A percentile compares a stretch with the other conserved stretches of the same genome.
Evolutionary conservation across 2,329 filamentous ascomycete genomes (phyloP).

Genomic region (Ramichloridium luteum): DNA sequence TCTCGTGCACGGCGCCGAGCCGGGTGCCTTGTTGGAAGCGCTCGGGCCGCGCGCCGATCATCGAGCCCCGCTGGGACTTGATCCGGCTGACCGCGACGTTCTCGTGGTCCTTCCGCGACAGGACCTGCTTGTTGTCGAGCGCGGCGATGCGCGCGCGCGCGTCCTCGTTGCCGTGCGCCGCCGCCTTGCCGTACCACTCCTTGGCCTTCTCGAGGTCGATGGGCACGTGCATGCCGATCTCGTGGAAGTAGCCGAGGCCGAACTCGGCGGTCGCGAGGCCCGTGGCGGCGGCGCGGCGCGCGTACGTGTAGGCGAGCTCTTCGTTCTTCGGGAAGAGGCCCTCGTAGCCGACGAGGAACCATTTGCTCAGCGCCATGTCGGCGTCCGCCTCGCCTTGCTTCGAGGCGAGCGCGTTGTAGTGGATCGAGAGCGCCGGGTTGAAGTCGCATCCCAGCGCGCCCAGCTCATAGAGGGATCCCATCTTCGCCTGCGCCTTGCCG

Average conservation of each 20-base stretch:
- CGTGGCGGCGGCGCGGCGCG: conserved; percentile 68
- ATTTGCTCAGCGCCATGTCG: conserved; percentile 92
- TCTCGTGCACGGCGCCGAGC: conserved; percentile 11
- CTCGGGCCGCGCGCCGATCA: conserved; percentile 35
- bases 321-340: conserved; percentile 91
- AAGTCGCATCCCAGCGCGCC: conserved; percentile 92
- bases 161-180: conserved; percentile 84
- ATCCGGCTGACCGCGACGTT: conserved; percentile 80
- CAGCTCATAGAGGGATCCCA: conserved; percentile 91
- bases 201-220: conserved; percentile 71
- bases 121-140: conserved; percentile 59
- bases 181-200: conserved; percentile 81
- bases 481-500: conserved; percentile 90
- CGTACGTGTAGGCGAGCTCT: conserved; percentile 81
- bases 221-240: conserved; percentile 87
- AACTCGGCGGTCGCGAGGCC: conserved; percentile 88
- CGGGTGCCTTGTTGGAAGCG: conserved; percentile 28
- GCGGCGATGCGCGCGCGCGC: conserved; percentile 71
- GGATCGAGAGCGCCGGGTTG: conserved; percentile 78
- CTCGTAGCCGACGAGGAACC: conserved; percentile 94
- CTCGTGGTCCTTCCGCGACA: conserved; percentile 87
- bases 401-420: conserved; percentile 89
- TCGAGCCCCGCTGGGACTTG: conserved; percentile 45
- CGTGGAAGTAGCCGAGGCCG: conserved; percentile 92
- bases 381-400: conserved; percentile 88